Base-by-base conservation (phyloP, 768 basidiomycete species). In the Hericium alpestre region DNA sequence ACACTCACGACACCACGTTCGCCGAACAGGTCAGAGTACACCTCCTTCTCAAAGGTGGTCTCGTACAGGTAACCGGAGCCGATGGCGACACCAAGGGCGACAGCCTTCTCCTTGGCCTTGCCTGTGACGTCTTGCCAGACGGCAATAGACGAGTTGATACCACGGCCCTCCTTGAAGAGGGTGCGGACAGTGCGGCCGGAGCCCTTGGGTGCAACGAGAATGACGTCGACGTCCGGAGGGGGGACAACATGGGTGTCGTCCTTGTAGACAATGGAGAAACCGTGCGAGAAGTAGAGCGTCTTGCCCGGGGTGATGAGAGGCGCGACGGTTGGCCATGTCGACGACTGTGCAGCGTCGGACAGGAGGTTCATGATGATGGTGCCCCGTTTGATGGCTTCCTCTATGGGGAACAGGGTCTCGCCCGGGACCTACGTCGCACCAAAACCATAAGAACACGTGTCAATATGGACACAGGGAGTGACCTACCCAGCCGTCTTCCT, bases 321-420 rank as follows among this genome's bases (percentile, higher is more conserved):
- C 47, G 83, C 86, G 65, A 99, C 64, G 54, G 79, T 75, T 40
- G 87, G 77, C 96, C 96, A 99, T 32, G 94, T 97, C 72, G 88
- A 82, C 13, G 91, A 93, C 76, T 99, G 96, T n/a, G 95, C 96
- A 51, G 96, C 96, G 67, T 99, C 96, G 48, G 95, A 98, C 64
- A 99, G 84, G 55, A 99, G 79, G 82, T 99, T 98, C 96, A 99
- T 99, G 83, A 99, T 90, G 80, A 98, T 94, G 20, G 95, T 96
- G 47, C 96, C 96, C 62, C 79, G 82, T 64, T 86, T 79, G 72
- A 98, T 97, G 60, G 96, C 96, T 72, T 98, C 94, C 65, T 98
- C 91, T 65, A 99, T 98, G 65, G 94, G 80, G 80, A 99, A 99
- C 65, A 99, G 85, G 58, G 90, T 97, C 80, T 97, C 86, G 63